These are phyloP conservation scores for Myxozyma nipponensis DNA, from an alignment of 805 yeast genomes.

Conservation along the genomic window DNA sequence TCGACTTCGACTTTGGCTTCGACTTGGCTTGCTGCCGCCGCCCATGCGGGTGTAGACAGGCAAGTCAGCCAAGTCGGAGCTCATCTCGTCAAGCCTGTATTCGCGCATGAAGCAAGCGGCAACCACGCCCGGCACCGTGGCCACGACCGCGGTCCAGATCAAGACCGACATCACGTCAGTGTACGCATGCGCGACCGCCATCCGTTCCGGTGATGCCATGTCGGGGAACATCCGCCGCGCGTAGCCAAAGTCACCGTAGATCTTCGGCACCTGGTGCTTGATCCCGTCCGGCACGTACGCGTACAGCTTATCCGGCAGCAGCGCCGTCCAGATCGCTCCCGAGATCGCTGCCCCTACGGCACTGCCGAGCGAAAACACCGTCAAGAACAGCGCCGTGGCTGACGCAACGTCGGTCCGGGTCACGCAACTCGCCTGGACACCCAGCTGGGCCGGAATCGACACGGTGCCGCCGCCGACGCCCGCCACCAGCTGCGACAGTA, in stretches of 20 bases:
- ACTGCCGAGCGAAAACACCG: constrained; percentile 55
- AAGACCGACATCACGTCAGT: constrained; percentile 22
- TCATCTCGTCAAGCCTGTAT: constrained; percentile 21
- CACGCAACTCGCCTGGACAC: constrained; percentile 41
- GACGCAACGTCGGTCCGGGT: constrained; percentile 58
- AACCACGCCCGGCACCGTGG: constrained; percentile 10
- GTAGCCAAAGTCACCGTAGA: constrained; percentile 23
- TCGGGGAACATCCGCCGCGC: constrained; percentile 23
- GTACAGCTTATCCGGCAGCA: constrained; percentile 43
- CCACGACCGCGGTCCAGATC: constrained; percentile 22
- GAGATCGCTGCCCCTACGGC: constrained; percentile 57
- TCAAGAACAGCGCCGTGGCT: constrained; percentile 49
- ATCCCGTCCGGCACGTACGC: constrained; percentile 36
- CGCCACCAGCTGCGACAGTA: constrained; percentile 50
- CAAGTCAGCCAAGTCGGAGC: not conserved
- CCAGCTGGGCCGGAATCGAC: constrained; percentile 54
- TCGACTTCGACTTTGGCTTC: constrained; percentile 5
- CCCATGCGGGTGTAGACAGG: not conserved
- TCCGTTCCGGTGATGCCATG: constrained; percentile 15
- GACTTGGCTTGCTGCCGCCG: not conserved
- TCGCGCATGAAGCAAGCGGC: constrained; percentile 19
- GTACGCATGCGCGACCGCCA: constrained; percentile 16
- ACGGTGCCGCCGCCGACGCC: constrained; percentile 63
- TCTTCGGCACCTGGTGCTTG: constrained; percentile 30
- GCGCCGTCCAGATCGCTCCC: constrained; percentile 62